Conservation (phyloP, 805 yeast species). For the Kluyveromyces nonfermentans region DNA sequence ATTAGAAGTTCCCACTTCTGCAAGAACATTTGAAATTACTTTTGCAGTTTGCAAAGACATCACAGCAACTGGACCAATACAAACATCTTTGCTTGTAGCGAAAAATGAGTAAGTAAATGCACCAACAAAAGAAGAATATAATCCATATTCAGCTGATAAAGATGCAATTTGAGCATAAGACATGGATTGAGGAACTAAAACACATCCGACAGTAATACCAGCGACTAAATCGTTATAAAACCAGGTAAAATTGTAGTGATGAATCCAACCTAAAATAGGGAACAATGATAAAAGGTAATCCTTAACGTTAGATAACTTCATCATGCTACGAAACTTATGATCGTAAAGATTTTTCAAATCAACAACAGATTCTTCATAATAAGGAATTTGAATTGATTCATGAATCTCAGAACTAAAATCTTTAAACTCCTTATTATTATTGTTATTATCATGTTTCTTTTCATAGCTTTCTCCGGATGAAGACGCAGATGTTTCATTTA, state of each 20-base stretch:
- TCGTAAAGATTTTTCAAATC: slow-evolving; percentile 16
- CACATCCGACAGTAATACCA: slow-evolving; percentile 89
- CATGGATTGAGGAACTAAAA: slow-evolving; percentile 92
- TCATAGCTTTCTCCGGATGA: not conserved
- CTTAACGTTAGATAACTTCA: slow-evolving; percentile 30
- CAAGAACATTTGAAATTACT: slow-evolving; percentile 57
- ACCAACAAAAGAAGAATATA: slow-evolving; percentile 88
- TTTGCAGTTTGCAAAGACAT: slow-evolving; percentile 83
- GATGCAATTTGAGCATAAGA: slow-evolving; percentile 87
- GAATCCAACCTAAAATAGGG: slow-evolving; percentile 78
- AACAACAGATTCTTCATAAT: slow-evolving; percentile 16
- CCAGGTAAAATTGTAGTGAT: slow-evolving; percentile 77
- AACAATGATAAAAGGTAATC: slow-evolving; percentile 55
- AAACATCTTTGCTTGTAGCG: slow-evolving; percentile 92
- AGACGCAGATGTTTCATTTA: not conserved
- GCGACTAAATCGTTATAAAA: slow-evolving; percentile 75
- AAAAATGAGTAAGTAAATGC: slow-evolving; percentile 81
- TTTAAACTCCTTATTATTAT: not conserved
- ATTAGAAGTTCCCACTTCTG: slow-evolving; percentile 33
- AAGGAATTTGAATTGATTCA: slow-evolving; percentile 5
- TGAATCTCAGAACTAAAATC: not conserved
- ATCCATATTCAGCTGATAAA: slow-evolving; percentile 72
- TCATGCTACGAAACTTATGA: slow-evolving; percentile 10
- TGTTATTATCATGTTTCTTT: not conserved
- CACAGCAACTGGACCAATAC: slow-evolving; percentile 95